A percentile compares a stretch with the other conserved stretches of the same genome.
phyloP scores from a whole-genome alignment of 257 asterid species.

The Perilla frutescens region DNA sequence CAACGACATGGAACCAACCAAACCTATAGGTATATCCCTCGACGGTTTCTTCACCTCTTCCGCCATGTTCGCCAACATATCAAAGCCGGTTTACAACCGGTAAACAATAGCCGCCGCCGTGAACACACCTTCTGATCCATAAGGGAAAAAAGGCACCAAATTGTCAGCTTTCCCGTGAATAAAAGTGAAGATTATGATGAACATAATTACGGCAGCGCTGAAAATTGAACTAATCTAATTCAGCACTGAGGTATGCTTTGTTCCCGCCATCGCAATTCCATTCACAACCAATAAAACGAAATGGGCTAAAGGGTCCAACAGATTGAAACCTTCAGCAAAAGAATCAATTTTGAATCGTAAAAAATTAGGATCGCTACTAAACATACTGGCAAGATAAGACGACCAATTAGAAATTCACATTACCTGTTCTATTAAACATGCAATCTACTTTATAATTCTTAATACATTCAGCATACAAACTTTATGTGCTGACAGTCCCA shows the following conservation, averaged over 20 bases:
- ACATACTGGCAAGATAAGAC: slow-evolving; percentile 70
- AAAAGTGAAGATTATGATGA: slow-evolving; percentile 76
- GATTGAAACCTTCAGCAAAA: slow-evolving; percentile 76
- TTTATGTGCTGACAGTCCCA: no score
- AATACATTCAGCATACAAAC: neutral
- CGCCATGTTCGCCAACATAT: slow-evolving; percentile 96
- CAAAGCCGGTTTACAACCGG: slow-evolving; percentile 97
- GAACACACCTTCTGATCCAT: slow-evolving; percentile 73
- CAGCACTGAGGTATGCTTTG: slow-evolving; percentile 61
- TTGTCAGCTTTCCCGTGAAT: slow-evolving; percentile 60
- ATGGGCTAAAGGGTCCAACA: slow-evolving; percentile 85
- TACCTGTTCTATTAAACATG: no score
- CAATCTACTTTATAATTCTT: neutral
- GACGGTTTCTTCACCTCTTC: slow-evolving; percentile 90
- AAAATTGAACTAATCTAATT: slow-evolving; percentile 79
- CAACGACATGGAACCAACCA: slow-evolving; percentile 89
- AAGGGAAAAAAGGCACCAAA: slow-evolving; percentile 76
- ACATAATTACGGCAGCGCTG: slow-evolving; percentile 57
- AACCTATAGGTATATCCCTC: slow-evolving; percentile 82
- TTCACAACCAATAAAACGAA: slow-evolving; percentile 58
- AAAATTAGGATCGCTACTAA: slow-evolving; percentile 63
- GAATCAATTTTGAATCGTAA: slow-evolving; percentile 63
- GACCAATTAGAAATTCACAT: no score
- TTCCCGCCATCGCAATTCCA: slow-evolving; percentile 81
- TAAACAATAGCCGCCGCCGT: slow-evolving; percentile 88